Evolutionary conservation across 805 yeast species (phyloP), one percentile per base, ranked within the genome.

Genomic region (Clavispora carvajalis): DNA sequence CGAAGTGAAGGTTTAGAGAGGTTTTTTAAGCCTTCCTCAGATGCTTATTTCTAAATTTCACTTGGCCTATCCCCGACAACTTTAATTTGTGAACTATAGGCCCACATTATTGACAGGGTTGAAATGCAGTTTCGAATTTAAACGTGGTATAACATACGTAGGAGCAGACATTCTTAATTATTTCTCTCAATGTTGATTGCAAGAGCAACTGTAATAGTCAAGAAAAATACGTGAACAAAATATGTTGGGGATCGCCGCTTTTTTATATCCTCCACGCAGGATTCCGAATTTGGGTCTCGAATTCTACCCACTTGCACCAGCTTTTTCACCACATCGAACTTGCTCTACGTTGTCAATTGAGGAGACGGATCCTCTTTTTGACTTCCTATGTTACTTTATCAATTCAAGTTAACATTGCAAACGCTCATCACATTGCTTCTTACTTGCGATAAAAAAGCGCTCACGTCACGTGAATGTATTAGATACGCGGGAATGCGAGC

Each of bases 61-160:
- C 31, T 15, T 28, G 19, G 15, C 19, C 19, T 15, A 15, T 15
- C 31, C 31, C 29, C 31, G 5, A 15, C 12, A 15, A 10, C 18
- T 11, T 12, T 12, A 28, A 28, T 4, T 8, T 5, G 16, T 15
- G 19, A n/a, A 25, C 16, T n/a, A 7, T 16, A 28, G 9, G 19
- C n/a, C n/a, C n/a, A n/a, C n/a, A n/a, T n/a, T n/a, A n/a, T n/a
- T n/a, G n/a, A n/a, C n/a, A n/a, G n/a, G n/a, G n/a, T n/a, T n/a
- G n/a, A n/a, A n/a, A n/a, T n/a, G n/a, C n/a, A n/a, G n/a, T n/a
- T n/a, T n/a, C n/a, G n/a, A n/a, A n/a, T n/a, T n/a, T n/a, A n/a
- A n/a, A n/a, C n/a, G n/a, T n/a, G n/a, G n/a, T n/a, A n/a, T 15
- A 28, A 67, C 72, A 51, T 67, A 67, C 72, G 66, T 62, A 53